A percentile compares a stretch with the other conserved stretches of the same genome.
These are phyloP conservation scores for Penicillium sclerotiorum DNA, from an alignment of 2,329 filamentous ascomycete genomes.

Conservation along the genomic window DNA sequence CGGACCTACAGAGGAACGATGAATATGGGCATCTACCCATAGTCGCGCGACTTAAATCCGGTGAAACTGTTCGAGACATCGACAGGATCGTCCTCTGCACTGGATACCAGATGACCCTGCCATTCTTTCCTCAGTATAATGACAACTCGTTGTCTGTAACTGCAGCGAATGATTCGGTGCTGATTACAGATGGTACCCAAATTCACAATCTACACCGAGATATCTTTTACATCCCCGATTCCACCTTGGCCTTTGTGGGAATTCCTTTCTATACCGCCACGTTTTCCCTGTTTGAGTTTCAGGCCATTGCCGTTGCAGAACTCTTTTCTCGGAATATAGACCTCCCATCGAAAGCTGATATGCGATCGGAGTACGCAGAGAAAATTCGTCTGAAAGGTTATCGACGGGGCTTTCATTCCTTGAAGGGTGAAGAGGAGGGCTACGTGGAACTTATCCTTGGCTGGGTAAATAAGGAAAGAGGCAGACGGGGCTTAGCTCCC, in stretches of 20 bases:
- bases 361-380: constrained; percentile 35
- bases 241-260: constrained; percentile 65
- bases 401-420: constrained; percentile 42
- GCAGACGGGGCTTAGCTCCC: constrained; percentile 16
- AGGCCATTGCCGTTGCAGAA: constrained; percentile 63
- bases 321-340: constrained; percentile 56
- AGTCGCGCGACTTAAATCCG: constrained; percentile 56
- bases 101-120: constrained; percentile 69
- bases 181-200: constrained; percentile 67
- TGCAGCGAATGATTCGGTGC: constrained; percentile 54
- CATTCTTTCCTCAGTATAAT: constrained; percentile 61
- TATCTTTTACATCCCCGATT: constrained; percentile 71
- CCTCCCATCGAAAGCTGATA: constrained; percentile 50
- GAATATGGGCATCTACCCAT: constrained; percentile 53
- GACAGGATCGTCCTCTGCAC: constrained; percentile 67
- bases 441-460: constrained; percentile 38
- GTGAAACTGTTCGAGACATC: constrained; percentile 56
- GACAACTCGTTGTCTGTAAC: constrained; percentile 47
- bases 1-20: not conserved
- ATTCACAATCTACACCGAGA: constrained; percentile 70
- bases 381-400: constrained; percentile 29
- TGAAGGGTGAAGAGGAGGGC: constrained; percentile 36
- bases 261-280: constrained; percentile 68
- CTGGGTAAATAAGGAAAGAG: constrained; percentile 38
- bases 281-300: constrained; percentile 71